Conservation (phyloP, 129 eudicot species). For the Centrapalus pauciflorus region DNA sequence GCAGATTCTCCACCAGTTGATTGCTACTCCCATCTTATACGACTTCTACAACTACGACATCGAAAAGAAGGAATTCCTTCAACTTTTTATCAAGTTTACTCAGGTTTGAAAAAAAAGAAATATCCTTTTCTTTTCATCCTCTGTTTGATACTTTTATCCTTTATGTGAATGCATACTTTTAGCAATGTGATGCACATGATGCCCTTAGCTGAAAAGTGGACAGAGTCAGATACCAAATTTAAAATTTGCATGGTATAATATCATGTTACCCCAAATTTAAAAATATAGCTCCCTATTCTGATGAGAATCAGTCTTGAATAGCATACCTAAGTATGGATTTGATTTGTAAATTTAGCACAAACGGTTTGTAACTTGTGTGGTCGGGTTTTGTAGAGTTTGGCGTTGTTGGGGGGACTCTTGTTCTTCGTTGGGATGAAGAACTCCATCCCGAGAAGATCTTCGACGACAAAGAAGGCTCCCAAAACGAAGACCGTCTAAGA, state of each 20-base stretch:
- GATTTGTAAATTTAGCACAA: neutral
- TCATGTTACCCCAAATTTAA: too few species aligned
- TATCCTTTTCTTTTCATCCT: neutral
- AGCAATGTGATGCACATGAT: too few species aligned
- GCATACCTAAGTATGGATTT: neutral
- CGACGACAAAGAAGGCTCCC: slow-evolving; percentile 27
- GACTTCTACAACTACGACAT: slow-evolving; percentile 92
- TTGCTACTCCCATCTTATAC: slow-evolving; percentile 64
- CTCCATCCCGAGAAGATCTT: slow-evolving; percentile 27
- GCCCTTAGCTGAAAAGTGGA: too few species aligned
- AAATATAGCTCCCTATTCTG: too few species aligned
- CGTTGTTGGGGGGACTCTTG: slow-evolving; percentile 35
- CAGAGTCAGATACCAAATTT: too few species aligned
- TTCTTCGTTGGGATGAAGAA: slow-evolving; percentile 39
- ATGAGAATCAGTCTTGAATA: too few species aligned
- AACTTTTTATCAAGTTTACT: slow-evolving; percentile 67
- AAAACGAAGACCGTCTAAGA: slow-evolving; percentile 31
- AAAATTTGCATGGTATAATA: neutral
- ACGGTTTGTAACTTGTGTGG: neutral
- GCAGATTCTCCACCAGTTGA: slow-evolving; percentile 72
- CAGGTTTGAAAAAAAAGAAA: slow-evolving; percentile 39
- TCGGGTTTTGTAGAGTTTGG: slow-evolving; percentile 29
- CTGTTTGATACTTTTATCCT: neutral
- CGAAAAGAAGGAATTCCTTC: slow-evolving; percentile 64
- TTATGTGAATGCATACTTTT: neutral